A percentile compares a stretch with the other conserved stretches of the same genome.
phyloP scores from a whole-genome alignment of 768 basidiomycete species.

The Sarcodon aspratus region DNA sequence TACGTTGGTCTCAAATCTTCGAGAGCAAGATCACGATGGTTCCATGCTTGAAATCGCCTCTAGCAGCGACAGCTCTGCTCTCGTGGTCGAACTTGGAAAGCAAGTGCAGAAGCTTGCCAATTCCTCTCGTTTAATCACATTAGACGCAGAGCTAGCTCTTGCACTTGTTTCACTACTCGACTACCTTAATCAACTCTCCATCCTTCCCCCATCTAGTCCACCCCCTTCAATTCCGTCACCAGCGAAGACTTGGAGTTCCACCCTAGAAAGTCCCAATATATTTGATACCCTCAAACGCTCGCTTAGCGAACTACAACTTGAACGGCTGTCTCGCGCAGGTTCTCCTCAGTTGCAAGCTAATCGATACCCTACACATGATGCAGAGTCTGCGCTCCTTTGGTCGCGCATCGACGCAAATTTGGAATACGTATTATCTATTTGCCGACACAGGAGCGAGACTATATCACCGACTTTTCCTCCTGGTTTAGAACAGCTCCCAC shows the following conservation, averaged over 20 bases:
- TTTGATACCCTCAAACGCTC: constrained; percentile 58
- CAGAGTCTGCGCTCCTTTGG: constrained; percentile 65
- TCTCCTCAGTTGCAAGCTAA: constrained; percentile 16
- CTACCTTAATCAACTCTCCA: constrained; percentile 55
- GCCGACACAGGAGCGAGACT: constrained; percentile 35
- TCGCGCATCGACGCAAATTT: constrained; percentile 62
- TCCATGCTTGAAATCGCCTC: constrained; percentile 32
- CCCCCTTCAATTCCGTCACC: constrained; percentile 5
- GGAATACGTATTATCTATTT: constrained; percentile 55
- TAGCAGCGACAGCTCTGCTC: constrained; percentile 28
- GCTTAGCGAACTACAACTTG: constrained; percentile 54
- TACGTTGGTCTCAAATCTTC: constrained; percentile 51
- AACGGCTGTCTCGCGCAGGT: constrained; percentile 33
- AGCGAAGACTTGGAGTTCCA: background rate
- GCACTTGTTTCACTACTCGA: constrained; percentile 59
- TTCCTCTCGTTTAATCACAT: constrained; percentile 23
- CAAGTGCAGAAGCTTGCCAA: constrained; percentile 39
- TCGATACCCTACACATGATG: constrained; percentile 33
- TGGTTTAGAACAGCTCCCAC: constrained; percentile 11
- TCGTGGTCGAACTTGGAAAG: constrained; percentile 47
- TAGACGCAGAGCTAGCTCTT: constrained; percentile 53
- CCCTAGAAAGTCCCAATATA: constrained; percentile 21
- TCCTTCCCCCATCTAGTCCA: constrained; percentile 8
- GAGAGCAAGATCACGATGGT: constrained; percentile 30
- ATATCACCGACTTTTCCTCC: background rate